Percentiles rank a stretch among this genome's conserved stretches.
Evolutionary conservation across 805 yeast genomes (phyloP).

Genomic region (Lachancea nothofagi): DNA sequence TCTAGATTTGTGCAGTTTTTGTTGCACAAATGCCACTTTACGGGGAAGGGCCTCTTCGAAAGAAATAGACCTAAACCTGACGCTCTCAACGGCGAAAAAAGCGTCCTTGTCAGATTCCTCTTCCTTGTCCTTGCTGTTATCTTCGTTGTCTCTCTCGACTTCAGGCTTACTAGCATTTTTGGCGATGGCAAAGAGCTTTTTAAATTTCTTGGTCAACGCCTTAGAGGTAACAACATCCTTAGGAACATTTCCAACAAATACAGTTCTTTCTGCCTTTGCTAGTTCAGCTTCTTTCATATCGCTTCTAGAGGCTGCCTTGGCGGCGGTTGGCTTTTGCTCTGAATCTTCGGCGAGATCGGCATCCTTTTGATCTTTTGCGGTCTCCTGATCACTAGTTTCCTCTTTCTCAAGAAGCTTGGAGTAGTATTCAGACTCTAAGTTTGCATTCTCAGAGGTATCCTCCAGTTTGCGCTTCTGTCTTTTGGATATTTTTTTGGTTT

Average conservation of each 20-base stretch:
- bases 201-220: slow-evolving; percentile 54
- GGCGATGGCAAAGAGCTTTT: slow-evolving; percentile 44
- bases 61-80: slow-evolving; percentile 89
- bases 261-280: slow-evolving; percentile 75
- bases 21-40: slow-evolving; percentile 82
- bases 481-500: slow-evolving; percentile 24
- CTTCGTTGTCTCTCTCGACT: slow-evolving; percentile 10
- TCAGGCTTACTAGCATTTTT: slow-evolving; percentile 5
- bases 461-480: slow-evolving; percentile 14
- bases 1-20: slow-evolving; percentile 67
- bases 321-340: too few relatives aligned
- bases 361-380: slow-evolving; percentile 17
- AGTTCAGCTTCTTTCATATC: slow-evolving; percentile 68
- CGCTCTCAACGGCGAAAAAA: slow-evolving; percentile 49
- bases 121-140: slow-evolving; percentile 11
- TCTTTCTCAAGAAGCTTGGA: slow-evolving; percentile 41
- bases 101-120: slow-evolving; percentile 22
- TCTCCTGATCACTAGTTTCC: slow-evolving; percentile 13
- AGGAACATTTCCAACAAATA: slow-evolving; percentile 84
- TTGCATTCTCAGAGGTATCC: slow-evolving; percentile 39
- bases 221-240: slow-evolving; percentile 60
- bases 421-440: slow-evolving; percentile 51
- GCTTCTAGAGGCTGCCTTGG: slow-evolving; percentile 41
- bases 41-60: slow-evolving; percentile 84
- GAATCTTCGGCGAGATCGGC: too few relatives aligned